phyloP scores from a whole-genome alignment of 768 basidiomycete species.

The Podaxis sp. region DNA sequence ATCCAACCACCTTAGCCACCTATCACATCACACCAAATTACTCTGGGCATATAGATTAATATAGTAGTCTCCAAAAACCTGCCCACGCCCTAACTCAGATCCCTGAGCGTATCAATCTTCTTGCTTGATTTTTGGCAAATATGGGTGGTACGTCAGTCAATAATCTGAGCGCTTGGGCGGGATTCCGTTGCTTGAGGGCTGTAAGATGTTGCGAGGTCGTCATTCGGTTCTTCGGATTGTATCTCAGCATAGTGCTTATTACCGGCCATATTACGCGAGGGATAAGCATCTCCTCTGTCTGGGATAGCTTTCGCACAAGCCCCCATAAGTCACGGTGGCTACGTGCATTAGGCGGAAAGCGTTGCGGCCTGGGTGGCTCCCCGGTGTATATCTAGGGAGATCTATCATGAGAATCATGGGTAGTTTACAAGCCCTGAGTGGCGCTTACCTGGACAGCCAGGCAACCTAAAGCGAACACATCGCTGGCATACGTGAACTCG shows the following conservation, averaged over 20 bases:
- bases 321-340: constrained; percentile 13
- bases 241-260: constrained; percentile 17
- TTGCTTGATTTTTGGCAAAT: constrained; percentile 14
- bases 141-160: constrained; percentile 15
- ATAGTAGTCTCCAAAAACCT: not conserved
- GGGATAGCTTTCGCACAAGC: constrained; percentile 14
- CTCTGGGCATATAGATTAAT: not conserved
- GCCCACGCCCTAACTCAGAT: not conserved
- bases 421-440: not conserved
- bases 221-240: constrained; percentile 15
- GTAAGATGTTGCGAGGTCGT: not conserved
- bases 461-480: constrained; percentile 25
- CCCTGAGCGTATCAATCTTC: constrained; percentile 10
- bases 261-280: constrained; percentile 15
- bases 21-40: not conserved
- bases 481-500: constrained; percentile 24
- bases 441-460: constrained; percentile 22
- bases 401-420: not conserved
- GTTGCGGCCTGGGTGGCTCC: constrained; percentile 15
- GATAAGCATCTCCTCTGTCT: constrained; percentile 14
- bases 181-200: not conserved
- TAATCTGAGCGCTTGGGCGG: constrained; percentile 8
- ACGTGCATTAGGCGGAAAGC: constrained; percentile 17
- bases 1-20: not conserved
- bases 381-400: constrained; percentile 20